Evolutionary conservation across 192 early-diverging fungal species (phyloP).

Genomic region (Gonapodya prolifera): DNA sequence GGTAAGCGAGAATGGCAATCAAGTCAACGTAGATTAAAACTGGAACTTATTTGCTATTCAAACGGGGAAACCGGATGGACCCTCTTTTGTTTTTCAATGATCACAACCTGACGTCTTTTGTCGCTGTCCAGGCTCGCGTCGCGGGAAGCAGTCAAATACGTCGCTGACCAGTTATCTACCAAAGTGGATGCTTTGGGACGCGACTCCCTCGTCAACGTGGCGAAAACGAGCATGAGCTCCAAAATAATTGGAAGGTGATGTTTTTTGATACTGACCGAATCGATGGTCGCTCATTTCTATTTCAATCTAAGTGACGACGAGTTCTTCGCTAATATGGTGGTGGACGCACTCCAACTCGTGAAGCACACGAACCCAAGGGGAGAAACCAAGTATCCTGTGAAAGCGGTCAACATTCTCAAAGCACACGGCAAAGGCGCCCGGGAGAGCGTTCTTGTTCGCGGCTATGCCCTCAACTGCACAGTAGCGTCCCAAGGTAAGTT

Average conservation of each 20-base stretch:
- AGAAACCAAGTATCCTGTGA: constrained; percentile 88
- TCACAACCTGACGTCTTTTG: neutral
- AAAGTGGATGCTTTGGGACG: constrained; percentile 89
- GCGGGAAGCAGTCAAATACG: constrained; percentile 96
- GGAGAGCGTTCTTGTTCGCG: constrained; percentile 78
- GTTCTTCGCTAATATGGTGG: constrained; percentile 91
- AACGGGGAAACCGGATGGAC: too few relatives aligned
- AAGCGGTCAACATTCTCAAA: constrained; percentile 94
- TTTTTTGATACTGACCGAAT: too few relatives aligned
- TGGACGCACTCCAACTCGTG: constrained; percentile 85
- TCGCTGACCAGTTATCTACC: constrained; percentile 88
- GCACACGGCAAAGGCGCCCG: constrained; percentile 86
- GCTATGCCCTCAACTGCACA: constrained; percentile 97
- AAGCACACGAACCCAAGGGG: constrained; percentile 73
- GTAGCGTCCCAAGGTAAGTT: constrained; percentile 72
- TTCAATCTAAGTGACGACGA: constrained; percentile 61
- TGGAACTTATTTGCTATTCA: too few relatives aligned
- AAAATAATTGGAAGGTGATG: constrained; percentile 94
- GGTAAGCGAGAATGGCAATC: too few relatives aligned
- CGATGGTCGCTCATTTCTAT: neutral
- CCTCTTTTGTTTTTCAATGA: too few relatives aligned
- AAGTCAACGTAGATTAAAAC: too few relatives aligned
- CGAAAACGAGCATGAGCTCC: constrained; percentile 94
- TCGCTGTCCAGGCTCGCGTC: constrained; percentile 52
- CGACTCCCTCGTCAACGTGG: constrained; percentile 87